These are phyloP conservation scores for Rutstroemia sp. DNA, from an alignment of 2,329 filamentous ascomycete species.

Conservation along the genomic window DNA sequence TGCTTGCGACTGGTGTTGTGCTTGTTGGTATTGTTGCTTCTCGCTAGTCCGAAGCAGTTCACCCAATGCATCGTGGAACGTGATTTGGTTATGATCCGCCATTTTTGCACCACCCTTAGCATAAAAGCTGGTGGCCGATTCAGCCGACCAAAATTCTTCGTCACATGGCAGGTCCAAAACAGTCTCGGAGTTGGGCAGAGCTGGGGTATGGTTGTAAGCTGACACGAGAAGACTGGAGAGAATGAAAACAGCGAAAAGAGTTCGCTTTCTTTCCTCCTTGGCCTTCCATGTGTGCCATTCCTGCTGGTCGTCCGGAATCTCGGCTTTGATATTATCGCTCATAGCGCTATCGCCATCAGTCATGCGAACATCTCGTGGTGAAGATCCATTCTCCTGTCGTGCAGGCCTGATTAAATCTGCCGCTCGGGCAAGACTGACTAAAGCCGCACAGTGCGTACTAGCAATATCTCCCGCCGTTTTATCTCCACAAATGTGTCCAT, in stretches of 20 bases:
- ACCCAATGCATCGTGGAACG: slow-evolving; percentile 76
- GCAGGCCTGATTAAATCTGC: slow-evolving; percentile 62
- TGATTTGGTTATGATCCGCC: slow-evolving; percentile 62
- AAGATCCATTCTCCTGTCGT: slow-evolving; percentile 12
- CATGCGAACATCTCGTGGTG: slow-evolving; percentile 37
- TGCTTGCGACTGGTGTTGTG: slow-evolving; percentile 35
- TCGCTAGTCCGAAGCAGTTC: slow-evolving; percentile 73
- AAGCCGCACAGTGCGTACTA: slow-evolving; percentile 80
- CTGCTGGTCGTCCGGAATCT: slow-evolving; percentile 50
- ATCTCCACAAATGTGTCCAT: slow-evolving; percentile 90
- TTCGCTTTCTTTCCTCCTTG: slow-evolving; percentile 85
- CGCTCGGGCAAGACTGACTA: slow-evolving; percentile 84
- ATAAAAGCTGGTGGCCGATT: slow-evolving; percentile 75
- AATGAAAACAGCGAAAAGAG: slow-evolving; percentile 83
- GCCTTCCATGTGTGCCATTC: slow-evolving; percentile 88
- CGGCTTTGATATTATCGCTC: slow-evolving; percentile 37
- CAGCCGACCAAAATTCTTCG: slow-evolving; percentile 82
- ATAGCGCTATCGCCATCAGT: slow-evolving; percentile 48
- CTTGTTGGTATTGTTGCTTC: slow-evolving; percentile 49
- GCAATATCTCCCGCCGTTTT: slow-evolving; percentile 87
- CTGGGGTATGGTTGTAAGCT: slow-evolving; percentile 86
- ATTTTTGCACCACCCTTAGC: slow-evolving; percentile 65
- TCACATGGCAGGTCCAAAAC: slow-evolving; percentile 83
- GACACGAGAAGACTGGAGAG: slow-evolving; percentile 86
- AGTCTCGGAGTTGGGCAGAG: slow-evolving; percentile 91